These are phyloP conservation scores for Collybiopsis confluens DNA, from an alignment of 768 basidiomycete species.

Conservation along the genomic window DNA sequence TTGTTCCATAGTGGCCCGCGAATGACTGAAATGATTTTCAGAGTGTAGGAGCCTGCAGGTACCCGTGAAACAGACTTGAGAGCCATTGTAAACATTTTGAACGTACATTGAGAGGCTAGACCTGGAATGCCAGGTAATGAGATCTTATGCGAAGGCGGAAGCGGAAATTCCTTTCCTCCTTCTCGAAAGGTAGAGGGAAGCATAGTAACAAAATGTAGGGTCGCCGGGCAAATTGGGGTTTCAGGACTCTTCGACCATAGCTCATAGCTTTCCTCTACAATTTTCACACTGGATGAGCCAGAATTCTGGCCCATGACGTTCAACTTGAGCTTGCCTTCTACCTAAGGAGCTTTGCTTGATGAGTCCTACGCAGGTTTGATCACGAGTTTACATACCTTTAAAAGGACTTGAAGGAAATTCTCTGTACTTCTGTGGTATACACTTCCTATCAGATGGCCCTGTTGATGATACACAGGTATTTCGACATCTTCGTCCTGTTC, in stretches of 20 bases:
- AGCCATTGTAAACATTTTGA: background rate
- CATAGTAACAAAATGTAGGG: background rate
- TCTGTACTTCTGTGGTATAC: background rate
- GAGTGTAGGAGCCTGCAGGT: conserved; percentile 28
- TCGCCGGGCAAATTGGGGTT: background rate
- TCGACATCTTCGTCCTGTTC: conserved; percentile 4
- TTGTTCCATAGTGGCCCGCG: conserved; percentile 39
- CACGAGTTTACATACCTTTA: background rate
- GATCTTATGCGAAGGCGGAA: conserved; percentile 3
- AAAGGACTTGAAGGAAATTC: conserved; percentile 1
- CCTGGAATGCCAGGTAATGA: conserved; percentile 19
- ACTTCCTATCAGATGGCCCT: background rate
- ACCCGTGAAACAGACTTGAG: background rate
- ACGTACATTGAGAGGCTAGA: conserved; percentile 31
- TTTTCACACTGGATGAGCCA: background rate
- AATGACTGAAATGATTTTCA: conserved; percentile 39
- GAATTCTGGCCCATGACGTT: background rate
- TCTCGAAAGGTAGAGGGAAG: conserved; percentile 4
- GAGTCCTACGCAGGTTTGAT: too few species aligned
- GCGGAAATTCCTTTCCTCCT: background rate
- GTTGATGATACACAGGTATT: background rate
- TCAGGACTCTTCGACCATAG: conserved; percentile 1
- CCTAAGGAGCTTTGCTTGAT: too few species aligned
- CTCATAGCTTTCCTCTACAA: conserved; percentile 5
- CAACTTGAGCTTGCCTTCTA: conserved; percentile 4